Base-by-base conservation (phyloP, 2,329 filamentous ascomycete genomes). In the Talaromyces amestolkiae region DNA sequence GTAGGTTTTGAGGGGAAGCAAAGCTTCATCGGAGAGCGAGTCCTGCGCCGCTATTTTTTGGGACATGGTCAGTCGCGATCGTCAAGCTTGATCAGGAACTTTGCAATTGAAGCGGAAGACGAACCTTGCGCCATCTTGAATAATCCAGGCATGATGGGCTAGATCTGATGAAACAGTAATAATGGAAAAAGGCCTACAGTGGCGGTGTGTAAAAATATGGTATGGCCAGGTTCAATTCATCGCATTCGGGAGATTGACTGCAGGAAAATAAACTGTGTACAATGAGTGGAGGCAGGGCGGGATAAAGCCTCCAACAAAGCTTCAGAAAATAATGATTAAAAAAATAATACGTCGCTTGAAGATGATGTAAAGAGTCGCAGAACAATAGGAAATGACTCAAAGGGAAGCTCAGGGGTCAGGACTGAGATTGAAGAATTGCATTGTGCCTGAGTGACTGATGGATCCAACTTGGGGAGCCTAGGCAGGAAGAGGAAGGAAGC, bases 1-100 rank as follows among this genome's bases (percentile, higher is more conserved):
- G 88, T 99, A 99, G 67, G 90, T 89, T 80, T 93, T 95, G 72
- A 99, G 89, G 77, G 97, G 93, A 67, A 91, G 84, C 71, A 99
- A 86, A 63, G 92, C 92, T 74, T 98, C 93, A 73, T 97, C 92
- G 33, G 93, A 96, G 71, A 98, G 83, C 70, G 83, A 85, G 69
- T 87, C 85, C 73, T 78, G 78, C 69, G 74, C 75, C 72, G 76
- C 78, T 78, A 49, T 59, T 63, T 24, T 53, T n/a, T 15, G 9
- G 24, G 27, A 54, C 33, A 39, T 47, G 56, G 27, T 64, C 22
- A 61, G 37, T 37, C 31, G 39, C 31, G 41, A 47, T 13, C 11
- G 22, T 15, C 59, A 51, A 22, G 17, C 45, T 51, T 27, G 31
- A 24, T 27, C 24, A 37, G 33, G 33, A 15, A 56, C 5, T 8